These are phyloP conservation scores for Zelonia costaricensis DNA, from an alignment of 208 protist species.

Conservation along the genomic window DNA sequence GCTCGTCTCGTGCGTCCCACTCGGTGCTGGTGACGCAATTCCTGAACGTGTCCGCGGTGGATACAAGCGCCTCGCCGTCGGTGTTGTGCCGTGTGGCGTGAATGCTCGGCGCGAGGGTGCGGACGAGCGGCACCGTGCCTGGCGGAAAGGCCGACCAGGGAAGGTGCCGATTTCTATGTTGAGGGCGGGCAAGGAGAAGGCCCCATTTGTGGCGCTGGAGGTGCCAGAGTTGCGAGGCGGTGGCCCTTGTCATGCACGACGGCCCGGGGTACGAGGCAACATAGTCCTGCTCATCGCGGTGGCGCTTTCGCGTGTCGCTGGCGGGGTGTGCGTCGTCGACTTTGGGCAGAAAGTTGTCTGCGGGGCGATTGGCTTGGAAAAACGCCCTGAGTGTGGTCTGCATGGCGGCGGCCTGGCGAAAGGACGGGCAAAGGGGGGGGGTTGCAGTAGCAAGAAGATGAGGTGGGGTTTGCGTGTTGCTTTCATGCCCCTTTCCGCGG, in stretches of 20 bases:
- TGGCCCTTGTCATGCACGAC: not conserved
- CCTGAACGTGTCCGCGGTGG: constrained; percentile 13
- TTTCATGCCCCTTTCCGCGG: too few species aligned
- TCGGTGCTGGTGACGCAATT: constrained; percentile 22
- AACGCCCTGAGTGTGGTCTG: not conserved
- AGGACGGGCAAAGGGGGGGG: not conserved
- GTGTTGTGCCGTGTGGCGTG: constrained; percentile 3
- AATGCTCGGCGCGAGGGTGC: constrained; percentile 4
- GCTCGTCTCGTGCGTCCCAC: constrained; percentile 27
- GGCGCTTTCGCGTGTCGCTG: not conserved
- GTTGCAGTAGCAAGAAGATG: not conserved
- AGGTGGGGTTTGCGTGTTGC: not conserved
- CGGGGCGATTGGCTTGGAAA: not conserved
- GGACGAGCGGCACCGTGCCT: not conserved
- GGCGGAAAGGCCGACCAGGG: not conserved
- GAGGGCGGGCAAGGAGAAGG: not conserved
- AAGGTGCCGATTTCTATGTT: not conserved
- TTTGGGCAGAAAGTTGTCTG: not conserved
- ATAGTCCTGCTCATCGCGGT: not conserved
- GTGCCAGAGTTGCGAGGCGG: not conserved
- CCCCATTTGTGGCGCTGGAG: not conserved
- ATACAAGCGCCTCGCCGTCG: constrained; percentile 16
- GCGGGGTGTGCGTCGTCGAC: not conserved
- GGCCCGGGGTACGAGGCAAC: not conserved
- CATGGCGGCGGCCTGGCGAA: not conserved